Base-by-base conservation (phyloP, 2,329 filamentous ascomycete genomes). In the Colletotrichum higginsianum region DNA sequence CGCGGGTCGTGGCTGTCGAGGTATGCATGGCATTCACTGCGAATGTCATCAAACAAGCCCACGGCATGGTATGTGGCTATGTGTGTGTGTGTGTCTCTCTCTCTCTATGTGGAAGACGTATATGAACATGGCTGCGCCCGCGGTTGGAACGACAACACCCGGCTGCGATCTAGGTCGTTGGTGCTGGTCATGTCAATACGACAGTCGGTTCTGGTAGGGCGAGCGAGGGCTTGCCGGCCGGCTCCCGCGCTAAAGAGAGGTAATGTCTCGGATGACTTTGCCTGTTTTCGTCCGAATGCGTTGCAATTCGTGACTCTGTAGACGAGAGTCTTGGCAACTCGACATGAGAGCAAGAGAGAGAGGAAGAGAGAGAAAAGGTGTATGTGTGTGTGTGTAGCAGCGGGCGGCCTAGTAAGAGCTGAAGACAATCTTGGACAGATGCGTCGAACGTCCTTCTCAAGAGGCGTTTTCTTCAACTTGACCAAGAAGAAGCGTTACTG, bases 91-190 rank as follows among this genome's bases (percentile, higher is more conserved):
- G 30, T 35, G 6, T 35, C 1, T 35, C 8, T 35, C 8, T 30
- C 26, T 30, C 26, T 30, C 26, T 35, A 35, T 9, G 30, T 35
- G 30, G 8, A 35, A 35, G 30, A 35, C 2, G 1, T 11, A 35
- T 35, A 35, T 35, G 30, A 35, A 35, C 16, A 8, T 42, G 15
- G 18, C 35, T 15, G 53, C 47, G 50, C 56, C 55, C 57, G 62
- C 16, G 64, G 64, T 71, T 65, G 60, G 16, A 44, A 55, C 44
- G 67, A 38, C 64, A 71, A 67, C 64, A 57, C 30, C 53, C 30
- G 53, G 38, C 50, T 47, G 50, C 7, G 11, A 35, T 9, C 35
- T 52, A 13, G 16, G 30, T 21, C 30, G 7, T 61, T 9, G n/a
- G 30, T 3, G 30, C 13, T 35, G 8, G 11, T 21, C 35, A 30